Base-by-base conservation (phyloP, 805 yeast species). In the Saccharomycopsis selenospora region DNA sequence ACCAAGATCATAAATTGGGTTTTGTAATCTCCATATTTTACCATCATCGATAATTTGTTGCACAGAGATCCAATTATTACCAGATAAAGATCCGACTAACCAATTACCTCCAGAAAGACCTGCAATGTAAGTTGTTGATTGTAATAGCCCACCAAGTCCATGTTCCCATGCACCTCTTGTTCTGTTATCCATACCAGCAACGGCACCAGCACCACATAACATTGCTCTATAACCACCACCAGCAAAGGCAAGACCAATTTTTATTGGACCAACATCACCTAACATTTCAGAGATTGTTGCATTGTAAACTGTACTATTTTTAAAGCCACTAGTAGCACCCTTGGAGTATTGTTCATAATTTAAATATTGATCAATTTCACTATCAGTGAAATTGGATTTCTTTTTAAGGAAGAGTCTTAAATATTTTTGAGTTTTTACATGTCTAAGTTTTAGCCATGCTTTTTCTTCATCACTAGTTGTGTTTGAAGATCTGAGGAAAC, bases 181-280 rank as follows among this genome's bases (percentile, higher is more conserved):
- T 55, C 95, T 69, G 58, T 79, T 77, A 61, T 87, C 96, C 52
- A 85, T 65, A 0, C 90, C 95, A 1, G 90, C 70, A 18, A 88
- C 66, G 61, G 80, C 78, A 29, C 95, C 95, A 11, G 95, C 95
- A 1, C 95, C 95, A 49, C 72, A 66, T 40, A 88, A 66, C 86
- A 88, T 85, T 23, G 96, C 93, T 53, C 96, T 73, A 63, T 85
- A 87, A 3, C 96, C 95, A 59, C 96, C 96, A 43, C 95, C 95
- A 11, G 86, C 73, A 55, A 80, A 78, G 3, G 87, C 80, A 27
- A 75, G 56, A 3, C 78, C 88, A 38, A 82, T 67, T 47, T 74
- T 67, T 6, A 77, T 57, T 5, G 52, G 22, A 4, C 44, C 44
- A 4, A 26, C 33, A 3, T 10, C 27, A 14, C 44, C 33, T 25